Evolutionary conservation across 768 basidiomycete genomes (phyloP).

Genomic region (Trametes sanguinea): DNA sequence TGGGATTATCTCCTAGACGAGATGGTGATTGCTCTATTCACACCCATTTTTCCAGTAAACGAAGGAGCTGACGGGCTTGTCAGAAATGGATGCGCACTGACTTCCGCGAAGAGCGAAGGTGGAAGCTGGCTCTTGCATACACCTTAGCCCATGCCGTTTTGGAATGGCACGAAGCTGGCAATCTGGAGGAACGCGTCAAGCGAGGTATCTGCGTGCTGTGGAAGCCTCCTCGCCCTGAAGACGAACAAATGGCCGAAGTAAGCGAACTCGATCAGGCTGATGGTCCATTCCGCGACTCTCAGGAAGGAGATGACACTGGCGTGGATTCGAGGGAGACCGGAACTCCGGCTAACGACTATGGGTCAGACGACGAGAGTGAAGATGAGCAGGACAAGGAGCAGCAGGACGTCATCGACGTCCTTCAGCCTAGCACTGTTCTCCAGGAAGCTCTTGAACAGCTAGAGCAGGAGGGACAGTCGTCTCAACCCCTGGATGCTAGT

Average conservation of each 20-base stretch:
- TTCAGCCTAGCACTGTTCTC: slow-evolving; percentile 56
- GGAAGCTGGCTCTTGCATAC: slow-evolving; percentile 87
- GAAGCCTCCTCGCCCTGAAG: slow-evolving; percentile 48
- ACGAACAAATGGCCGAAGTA: slow-evolving; percentile 35
- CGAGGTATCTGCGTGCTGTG: slow-evolving; percentile 71
- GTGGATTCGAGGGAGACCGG: slow-evolving; percentile 28
- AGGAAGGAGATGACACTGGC: slow-evolving; percentile 27
- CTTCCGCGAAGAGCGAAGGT: slow-evolving; percentile 90
- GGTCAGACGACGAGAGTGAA: slow-evolving; percentile 63
- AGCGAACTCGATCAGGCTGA: slow-evolving; percentile 37
- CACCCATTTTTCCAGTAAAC: background rate
- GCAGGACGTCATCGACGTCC: slow-evolving; percentile 55
- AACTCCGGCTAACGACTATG: slow-evolving; percentile 45
- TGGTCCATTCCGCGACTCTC: slow-evolving; percentile 19
- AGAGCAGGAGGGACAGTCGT: slow-evolving; percentile 39
- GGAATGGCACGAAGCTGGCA: slow-evolving; percentile 81
- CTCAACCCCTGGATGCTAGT: slow-evolving; percentile 29
- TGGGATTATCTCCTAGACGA: slow-evolving; percentile 98
- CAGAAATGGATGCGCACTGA: slow-evolving; percentile 98
- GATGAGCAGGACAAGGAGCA: slow-evolving; percentile 59
- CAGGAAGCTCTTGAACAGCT: slow-evolving; percentile 57
- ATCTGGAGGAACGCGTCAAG: slow-evolving; percentile 60
- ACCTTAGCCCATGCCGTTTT: slow-evolving; percentile 79
- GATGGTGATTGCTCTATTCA: slow-evolving; percentile 58
- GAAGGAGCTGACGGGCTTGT: background rate